phyloP scores from a whole-genome alignment of 441 rosid genomes.

The Eugenia klotzschiana region DNA sequence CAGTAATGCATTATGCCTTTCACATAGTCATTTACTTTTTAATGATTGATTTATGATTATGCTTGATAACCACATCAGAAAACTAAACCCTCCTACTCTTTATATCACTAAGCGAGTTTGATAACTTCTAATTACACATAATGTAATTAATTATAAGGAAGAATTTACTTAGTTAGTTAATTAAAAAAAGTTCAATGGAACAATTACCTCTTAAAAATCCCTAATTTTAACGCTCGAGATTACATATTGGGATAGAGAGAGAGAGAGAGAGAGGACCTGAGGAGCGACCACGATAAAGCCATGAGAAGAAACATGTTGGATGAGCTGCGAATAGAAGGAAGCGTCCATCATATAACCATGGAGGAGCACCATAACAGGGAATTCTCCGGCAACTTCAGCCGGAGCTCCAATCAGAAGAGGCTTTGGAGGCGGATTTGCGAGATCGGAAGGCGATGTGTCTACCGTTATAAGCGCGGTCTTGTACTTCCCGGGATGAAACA shows the following conservation, averaged over 20 bases:
- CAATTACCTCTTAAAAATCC: too few species aligned
- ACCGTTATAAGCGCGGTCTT: slow-evolving; percentile 12
- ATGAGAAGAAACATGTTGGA: slow-evolving; percentile 74
- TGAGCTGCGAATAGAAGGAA: slow-evolving; percentile 72
- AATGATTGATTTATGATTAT: too few species aligned
- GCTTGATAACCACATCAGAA: not conserved
- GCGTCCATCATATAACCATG: slow-evolving; percentile 65
- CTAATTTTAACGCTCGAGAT: too few species aligned
- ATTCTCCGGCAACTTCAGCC: slow-evolving; percentile 36
- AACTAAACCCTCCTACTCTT: not conserved
- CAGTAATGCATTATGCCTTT: not conserved
- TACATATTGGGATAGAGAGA: too few species aligned
- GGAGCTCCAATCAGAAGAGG: slow-evolving; percentile 56
- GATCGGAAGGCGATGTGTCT: slow-evolving; percentile 7
- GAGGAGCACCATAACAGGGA: slow-evolving; percentile 55
- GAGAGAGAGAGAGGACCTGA: slow-evolving; percentile 25
- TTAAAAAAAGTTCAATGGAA: not conserved
- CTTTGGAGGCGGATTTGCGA: slow-evolving; percentile 40
- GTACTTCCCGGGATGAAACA: slow-evolving; percentile 42
- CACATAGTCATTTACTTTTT: not conserved
- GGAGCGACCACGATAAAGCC: slow-evolving; percentile 84
- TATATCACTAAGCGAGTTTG: not conserved
- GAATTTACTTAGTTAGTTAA: not conserved
- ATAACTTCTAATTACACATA: not conserved
- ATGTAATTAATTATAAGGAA: not conserved